Evolutionary conservation across 169 alveolate genomes (phyloP).

Genomic region (Eimeria acervulina): DNA sequence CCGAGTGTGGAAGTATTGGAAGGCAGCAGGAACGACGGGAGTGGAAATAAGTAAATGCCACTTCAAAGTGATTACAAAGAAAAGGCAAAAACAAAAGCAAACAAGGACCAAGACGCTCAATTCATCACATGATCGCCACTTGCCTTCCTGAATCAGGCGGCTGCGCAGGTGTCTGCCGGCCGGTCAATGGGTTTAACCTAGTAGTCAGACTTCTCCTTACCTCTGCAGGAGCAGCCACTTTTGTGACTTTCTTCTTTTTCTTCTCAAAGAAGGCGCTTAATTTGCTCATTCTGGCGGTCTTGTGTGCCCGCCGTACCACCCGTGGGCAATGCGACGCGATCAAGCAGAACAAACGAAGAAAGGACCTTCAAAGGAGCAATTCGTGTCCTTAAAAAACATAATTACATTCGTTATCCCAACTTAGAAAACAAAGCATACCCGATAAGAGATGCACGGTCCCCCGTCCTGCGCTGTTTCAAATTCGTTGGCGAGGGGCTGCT

Average conservation of each 20-base stretch:
- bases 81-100: neutral
- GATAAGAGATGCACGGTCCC: neutral
- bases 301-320: neutral
- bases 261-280: constrained; percentile 75
- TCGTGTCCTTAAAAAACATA: neutral
- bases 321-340: neutral
- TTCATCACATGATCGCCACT: too few relatives aligned
- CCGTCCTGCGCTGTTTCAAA: neutral
- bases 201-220: neutral
- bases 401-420: neutral
- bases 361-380: neutral
- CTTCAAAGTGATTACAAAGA: neutral
- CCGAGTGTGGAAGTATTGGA: too few relatives aligned
- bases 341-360: neutral
- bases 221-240: constrained; percentile 55
- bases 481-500: constrained; percentile 29
- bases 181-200: neutral
- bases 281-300: constrained; percentile 65
- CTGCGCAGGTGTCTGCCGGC: neutral
- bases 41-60: neutral
- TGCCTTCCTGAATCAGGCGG: neutral
- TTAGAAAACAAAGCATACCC: neutral
- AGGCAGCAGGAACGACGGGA: neutral
- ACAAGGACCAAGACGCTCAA: too few relatives aligned
- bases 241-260: constrained; percentile 60